phyloP scores from a whole-genome alignment of 805 yeast species.

The Cyberlindnera xishuangbannaensis region DNA sequence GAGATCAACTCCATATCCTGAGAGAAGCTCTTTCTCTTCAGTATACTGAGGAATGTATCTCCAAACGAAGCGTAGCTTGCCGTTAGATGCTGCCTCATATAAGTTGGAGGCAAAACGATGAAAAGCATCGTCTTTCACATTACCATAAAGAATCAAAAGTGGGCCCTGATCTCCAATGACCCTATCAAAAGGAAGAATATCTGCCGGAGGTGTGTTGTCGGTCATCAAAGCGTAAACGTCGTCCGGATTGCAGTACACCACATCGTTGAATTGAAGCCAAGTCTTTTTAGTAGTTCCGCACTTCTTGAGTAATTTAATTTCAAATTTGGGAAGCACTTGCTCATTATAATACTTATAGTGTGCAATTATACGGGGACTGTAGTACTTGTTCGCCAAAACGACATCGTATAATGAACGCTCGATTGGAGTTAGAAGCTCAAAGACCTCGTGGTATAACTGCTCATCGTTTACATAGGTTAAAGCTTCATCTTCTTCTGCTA shows the following conservation, averaged over 20 bases:
- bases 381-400: constrained; percentile 32
- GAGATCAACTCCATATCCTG: constrained; percentile 66
- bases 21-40: constrained; percentile 27
- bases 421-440: constrained; percentile 12
- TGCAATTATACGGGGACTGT: constrained; percentile 59
- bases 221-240: constrained; percentile 79
- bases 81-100: constrained; percentile 51
- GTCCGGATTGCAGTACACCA: constrained; percentile 56
- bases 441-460: constrained; percentile 15
- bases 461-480: constrained; percentile 11
- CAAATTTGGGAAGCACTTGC: constrained; percentile 26
- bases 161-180: constrained; percentile 55
- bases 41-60: constrained; percentile 49
- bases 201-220: constrained; percentile 20
- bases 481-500: constrained; percentile 6
- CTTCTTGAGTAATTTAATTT: constrained; percentile 16
- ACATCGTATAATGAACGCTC: constrained; percentile 21
- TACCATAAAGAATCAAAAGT: constrained; percentile 61
- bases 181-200: constrained; percentile 49
- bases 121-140: constrained; percentile 44
- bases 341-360: constrained; percentile 49
- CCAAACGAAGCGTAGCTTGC: constrained; percentile 70
- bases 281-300: constrained; percentile 28
- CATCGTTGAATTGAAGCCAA: constrained; percentile 49
- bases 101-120: constrained; percentile 53